Conservation (phyloP, 1,139 yeast genomes). For the Geotrichum reessii region DNA sequence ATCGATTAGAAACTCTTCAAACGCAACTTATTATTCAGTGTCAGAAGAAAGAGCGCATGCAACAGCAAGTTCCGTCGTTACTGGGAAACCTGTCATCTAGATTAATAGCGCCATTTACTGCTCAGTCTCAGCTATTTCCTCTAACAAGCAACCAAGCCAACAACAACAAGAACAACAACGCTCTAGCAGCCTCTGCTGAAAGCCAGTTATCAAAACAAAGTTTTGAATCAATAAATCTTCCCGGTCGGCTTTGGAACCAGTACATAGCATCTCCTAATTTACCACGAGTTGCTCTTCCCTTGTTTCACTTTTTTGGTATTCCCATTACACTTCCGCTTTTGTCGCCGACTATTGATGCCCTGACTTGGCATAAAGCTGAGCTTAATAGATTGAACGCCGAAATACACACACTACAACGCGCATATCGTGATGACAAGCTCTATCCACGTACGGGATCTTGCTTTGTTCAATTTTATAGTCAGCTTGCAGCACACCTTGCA, state of each 20-base stretch:
- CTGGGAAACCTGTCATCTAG: neutral
- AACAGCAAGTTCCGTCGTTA: constrained; percentile 3
- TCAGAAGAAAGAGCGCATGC: constrained; percentile 3
- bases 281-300: constrained; percentile 20
- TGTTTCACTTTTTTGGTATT: constrained; percentile 11
- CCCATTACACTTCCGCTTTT: constrained; percentile 19
- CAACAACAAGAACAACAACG: neutral
- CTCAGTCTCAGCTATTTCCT: neutral
- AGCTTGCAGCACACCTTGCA: constrained; percentile 32
- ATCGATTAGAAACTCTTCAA: constrained; percentile 25
- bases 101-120: neutral
- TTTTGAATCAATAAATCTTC: constrained; percentile 8
- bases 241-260: constrained; percentile 28
- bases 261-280: constrained; percentile 21
- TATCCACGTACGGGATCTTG: constrained; percentile 29
- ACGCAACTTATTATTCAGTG: constrained; percentile 16
- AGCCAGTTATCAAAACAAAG: neutral
- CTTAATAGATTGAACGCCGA: constrained; percentile 27
- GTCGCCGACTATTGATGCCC: constrained; percentile 23
- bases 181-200: neutral
- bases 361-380: constrained; percentile 26
- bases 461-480: constrained; percentile 32
- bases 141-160: neutral
- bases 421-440: constrained; percentile 15
- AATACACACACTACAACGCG: constrained; percentile 24